These are phyloP conservation scores for Debaryomyces sp. DNA, from an alignment of 1,139 yeast species.

Conservation along the genomic window DNA sequence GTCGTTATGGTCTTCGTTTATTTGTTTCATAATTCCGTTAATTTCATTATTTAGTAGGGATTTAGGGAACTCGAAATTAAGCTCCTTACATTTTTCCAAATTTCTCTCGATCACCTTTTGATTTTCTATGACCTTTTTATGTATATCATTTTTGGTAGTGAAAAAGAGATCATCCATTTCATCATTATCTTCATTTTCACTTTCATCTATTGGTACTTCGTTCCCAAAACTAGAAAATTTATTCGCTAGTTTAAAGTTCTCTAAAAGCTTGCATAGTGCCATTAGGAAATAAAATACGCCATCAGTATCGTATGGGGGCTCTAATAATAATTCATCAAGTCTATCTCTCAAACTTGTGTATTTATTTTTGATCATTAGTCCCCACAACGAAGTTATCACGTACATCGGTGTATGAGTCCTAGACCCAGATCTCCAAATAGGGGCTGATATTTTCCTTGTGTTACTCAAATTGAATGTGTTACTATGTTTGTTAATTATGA, in stretches of 20 bases:
- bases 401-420: conserved; percentile 40
- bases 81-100: conserved; percentile 32
- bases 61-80: conserved; percentile 33
- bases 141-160: conserved; percentile 8
- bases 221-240: conserved; percentile 9
- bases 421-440: conserved; percentile 44
- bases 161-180: conserved; percentile 13
- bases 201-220: neutral
- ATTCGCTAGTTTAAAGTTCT: conserved; percentile 18
- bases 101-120: conserved; percentile 20
- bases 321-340: conserved; percentile 43
- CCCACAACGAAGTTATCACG: conserved; percentile 40
- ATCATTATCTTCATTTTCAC: conserved; percentile 16
- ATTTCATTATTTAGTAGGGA: conserved; percentile 21
- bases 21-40: conserved; percentile 8
- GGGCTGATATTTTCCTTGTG: conserved; percentile 28
- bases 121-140: conserved; percentile 15
- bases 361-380: conserved; percentile 30
- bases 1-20: conserved; percentile 7
- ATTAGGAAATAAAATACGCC: conserved; percentile 42
- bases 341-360: conserved; percentile 27
- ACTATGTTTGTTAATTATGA: conserved; percentile 16
- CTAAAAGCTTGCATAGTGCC: conserved; percentile 30
- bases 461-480: conserved; percentile 4
- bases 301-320: conserved; percentile 48